Evolutionary conservation across 768 basidiomycete genomes (phyloP), one percentile per base, ranked within the genome.

Genomic region (Mycena belliarum): DNA sequence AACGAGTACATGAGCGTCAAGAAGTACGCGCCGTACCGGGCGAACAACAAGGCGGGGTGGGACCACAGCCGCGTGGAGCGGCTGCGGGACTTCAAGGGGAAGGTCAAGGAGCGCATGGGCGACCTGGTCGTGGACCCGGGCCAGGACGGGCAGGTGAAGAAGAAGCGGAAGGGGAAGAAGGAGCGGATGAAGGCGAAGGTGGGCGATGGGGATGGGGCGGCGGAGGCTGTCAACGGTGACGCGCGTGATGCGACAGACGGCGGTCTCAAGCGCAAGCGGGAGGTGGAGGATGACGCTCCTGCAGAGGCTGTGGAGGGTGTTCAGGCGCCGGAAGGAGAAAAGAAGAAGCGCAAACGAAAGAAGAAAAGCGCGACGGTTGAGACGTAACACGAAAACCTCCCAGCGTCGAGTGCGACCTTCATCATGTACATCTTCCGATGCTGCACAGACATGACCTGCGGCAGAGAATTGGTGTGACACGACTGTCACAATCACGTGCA

Each of bases 1-100:
- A 99, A 98, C 74, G 81, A 91, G 56, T 93, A 93, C 72, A 82
- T 96, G 73, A 84, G 89, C 42, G 77, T 98, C 65, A 96, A 93
- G 75, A 89, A 90, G 70, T 82, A 93, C 63, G 97, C 96, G 16
- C 93, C 97, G 7, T 98, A 98, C 71, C 85, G 91, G 41, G 78
- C 83, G 44, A 79, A 82, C 26, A 76, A 72, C 65, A 72, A 67
- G 28, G 72, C 68, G n/a, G 76, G 72, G 29, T 93, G 87, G 86
- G 89, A 90, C 66, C 72, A 77, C 32, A 79, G 76, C 37, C 81
- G 91, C 15, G 76, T 75, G 23, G 83, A 88, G 44, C 82, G 86
- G 61, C 75, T 96, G 43, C 77, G 80, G 65, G 89, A 94, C 58
- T 79, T 97, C 55, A 91, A 89, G 70, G 68, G 77, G 44, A 84